These are phyloP conservation scores for Podospora anserina DNA, from an alignment of 495 filamentous ascomycete species.

Conservation along the genomic window DNA sequence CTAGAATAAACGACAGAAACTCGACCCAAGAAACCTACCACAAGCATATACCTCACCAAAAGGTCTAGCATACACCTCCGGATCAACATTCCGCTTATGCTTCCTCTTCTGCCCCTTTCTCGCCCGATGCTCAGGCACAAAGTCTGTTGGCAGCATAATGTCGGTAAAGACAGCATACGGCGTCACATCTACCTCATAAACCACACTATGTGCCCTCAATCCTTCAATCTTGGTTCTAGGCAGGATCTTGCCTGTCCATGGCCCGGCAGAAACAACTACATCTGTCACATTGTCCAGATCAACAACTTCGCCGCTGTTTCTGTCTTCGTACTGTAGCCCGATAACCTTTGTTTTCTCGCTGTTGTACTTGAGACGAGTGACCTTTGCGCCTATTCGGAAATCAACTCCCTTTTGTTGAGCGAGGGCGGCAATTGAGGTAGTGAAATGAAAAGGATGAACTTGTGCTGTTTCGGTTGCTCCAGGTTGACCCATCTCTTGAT, in stretches of 20 bases:
- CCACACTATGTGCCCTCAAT: slow-evolving; percentile 85
- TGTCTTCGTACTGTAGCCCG: slow-evolving; percentile 73
- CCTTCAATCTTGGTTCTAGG: slow-evolving; percentile 75
- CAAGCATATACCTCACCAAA: slow-evolving; percentile 90
- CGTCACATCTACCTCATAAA: slow-evolving; percentile 74
- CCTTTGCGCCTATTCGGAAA: slow-evolving; percentile 61
- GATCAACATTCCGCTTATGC: slow-evolving; percentile 62
- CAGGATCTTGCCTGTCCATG: slow-evolving; percentile 77
- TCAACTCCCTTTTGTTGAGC: slow-evolving; percentile 72
- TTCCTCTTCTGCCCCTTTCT: slow-evolving; percentile 49
- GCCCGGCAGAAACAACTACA: slow-evolving; percentile 80
- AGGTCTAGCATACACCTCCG: slow-evolving; percentile 91
- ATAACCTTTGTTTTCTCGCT: slow-evolving; percentile 53
- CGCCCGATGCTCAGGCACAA: slow-evolving; percentile 42
- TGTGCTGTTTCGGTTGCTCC: slow-evolving; percentile 71
- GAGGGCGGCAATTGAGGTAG: slow-evolving; percentile 77
- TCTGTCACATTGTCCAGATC: slow-evolving; percentile 72
- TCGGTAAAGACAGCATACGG: slow-evolving; percentile 89
- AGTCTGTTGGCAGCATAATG: slow-evolving; percentile 69
- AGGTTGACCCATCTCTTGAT: slow-evolving; percentile 79
- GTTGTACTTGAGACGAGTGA: slow-evolving; percentile 45
- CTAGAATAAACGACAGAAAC: too few relatives aligned
- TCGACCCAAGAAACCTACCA: slow-evolving; percentile 32
- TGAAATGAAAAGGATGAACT: slow-evolving; percentile 92
- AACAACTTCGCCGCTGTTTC: slow-evolving; percentile 45